Base-by-base conservation (phyloP, 2,329 filamentous ascomycete species). In the Zymoseptoria tritici region DNA sequence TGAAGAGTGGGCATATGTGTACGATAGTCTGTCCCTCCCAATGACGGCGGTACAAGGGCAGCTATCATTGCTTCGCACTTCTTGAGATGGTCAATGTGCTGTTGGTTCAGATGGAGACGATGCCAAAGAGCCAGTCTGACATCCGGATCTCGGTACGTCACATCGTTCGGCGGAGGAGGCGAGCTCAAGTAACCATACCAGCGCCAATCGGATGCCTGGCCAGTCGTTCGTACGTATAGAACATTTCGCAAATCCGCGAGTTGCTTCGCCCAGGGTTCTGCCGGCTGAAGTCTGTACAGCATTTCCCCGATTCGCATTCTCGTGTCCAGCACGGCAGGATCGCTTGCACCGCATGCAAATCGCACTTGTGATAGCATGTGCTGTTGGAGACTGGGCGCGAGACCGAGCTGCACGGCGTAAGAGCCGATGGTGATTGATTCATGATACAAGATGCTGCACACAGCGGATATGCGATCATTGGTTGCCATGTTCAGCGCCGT, bases 81-180 rank as follows among this genome's bases (percentile, higher is more conserved):
- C 22, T 49, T 24, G 21, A 58, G 51, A 31, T 54, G 57, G 26
- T 22, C 52, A 16, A 58, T 54, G n/a, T 58, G 57, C n/a, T 24
- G 19, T 21, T 26, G 31, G 29, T 49, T 49, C n/a, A 58, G 54
- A 24, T 55, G 52, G 22, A 58, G 22, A 7, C 24, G 24, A 11
- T 9, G 52, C 26, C 42, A 20, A 11, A 54, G 29, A 9, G 52
- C 52, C 4, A 29, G 31, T 7, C 9, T 55, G 9, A 11, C 22
- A 19, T 51, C 21, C 42, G 20, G 4, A 29, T 29, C 26, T 29
- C 26, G 26, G 26, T 29, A 29, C 36, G 36, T n/a, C 36, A 46
- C 36, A 46, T 46, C 16, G 16, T 16, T n/a, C 16, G 36, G 16
- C 13, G 13, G 13, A 46, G 36, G 36, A 13, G 36, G 36, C 13